Conservation (phyloP, 169 alveolate genomes). For the Cystoisospora suis region DNA sequence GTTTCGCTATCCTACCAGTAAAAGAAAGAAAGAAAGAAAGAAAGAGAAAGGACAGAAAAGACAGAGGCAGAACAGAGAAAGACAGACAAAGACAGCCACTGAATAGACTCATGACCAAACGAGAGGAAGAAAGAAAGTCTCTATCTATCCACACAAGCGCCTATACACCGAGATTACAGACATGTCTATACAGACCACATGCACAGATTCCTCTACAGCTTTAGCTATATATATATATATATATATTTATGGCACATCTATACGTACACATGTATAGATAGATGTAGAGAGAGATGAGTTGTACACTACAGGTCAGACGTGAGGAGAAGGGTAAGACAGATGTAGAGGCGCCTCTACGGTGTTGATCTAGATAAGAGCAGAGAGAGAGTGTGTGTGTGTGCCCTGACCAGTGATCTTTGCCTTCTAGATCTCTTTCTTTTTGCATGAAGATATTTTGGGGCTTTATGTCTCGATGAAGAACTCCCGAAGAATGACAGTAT, state of each 20-base stretch:
- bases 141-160: too few relatives aligned
- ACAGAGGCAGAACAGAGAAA: too few relatives aligned
- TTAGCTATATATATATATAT: not conserved
- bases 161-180: too few relatives aligned
- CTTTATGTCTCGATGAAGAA: conserved; percentile 63
- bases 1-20: conserved; percentile 31
- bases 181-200: too few relatives aligned
- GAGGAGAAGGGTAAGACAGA: too few relatives aligned
- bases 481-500: conserved; percentile 35
- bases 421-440: conserved; percentile 2
- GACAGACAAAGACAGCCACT: too few relatives aligned
- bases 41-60: too few relatives aligned
- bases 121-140: not conserved
- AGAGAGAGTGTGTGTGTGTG: too few relatives aligned
- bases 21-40: not conserved
- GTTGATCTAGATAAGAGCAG: too few relatives aligned
- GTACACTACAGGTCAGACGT: too few relatives aligned
- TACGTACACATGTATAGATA: not conserved
- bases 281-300: not conserved
- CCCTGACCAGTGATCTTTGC: not conserved
- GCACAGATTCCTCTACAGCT: too few relatives aligned
- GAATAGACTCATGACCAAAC: not conserved
- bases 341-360: too few relatives aligned
- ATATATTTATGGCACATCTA: not conserved
- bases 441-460: conserved; percentile 49